A percentile compares a stretch with the other conserved stretches of the same genome.
phyloP scores from a whole-genome alignment of 2,329 filamentous ascomycete species.

The Hypoxylon sp. region DNA sequence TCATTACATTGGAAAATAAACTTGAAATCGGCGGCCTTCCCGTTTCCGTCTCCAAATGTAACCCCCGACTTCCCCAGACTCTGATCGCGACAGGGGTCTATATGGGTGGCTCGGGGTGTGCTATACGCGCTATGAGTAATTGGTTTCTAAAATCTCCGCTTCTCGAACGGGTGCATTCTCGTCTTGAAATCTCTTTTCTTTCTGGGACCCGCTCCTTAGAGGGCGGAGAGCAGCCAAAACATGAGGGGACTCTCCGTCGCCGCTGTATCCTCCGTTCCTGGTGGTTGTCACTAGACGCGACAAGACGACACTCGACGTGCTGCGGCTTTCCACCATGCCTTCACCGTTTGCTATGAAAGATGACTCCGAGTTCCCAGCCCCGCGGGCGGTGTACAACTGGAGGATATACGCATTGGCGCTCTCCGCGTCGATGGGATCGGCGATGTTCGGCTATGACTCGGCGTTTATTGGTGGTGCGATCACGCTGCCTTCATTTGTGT shows the following conservation, averaged over 20 bases:
- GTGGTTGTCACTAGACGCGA: neutral
- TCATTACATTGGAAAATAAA: too few species aligned
- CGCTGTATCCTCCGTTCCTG: neutral
- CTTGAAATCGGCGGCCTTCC: too few species aligned
- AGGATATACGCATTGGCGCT: conserved; percentile 29
- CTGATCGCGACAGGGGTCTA: too few species aligned
- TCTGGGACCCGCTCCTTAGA: too few species aligned
- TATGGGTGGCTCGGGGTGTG: too few species aligned
- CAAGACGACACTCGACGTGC: neutral
- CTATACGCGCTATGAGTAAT: too few species aligned
- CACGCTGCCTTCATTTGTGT: conserved; percentile 69
- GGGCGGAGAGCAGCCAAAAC: neutral
- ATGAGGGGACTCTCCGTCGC: neutral
- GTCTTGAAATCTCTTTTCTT: too few species aligned
- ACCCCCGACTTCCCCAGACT: too few species aligned
- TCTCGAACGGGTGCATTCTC: too few species aligned
- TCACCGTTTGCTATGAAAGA: conserved; percentile 14
- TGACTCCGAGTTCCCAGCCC: conserved; percentile 20
- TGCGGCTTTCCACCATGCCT: conserved; percentile 5
- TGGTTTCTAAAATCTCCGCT: too few species aligned
- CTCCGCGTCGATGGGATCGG: conserved; percentile 12
- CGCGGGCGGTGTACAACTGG: conserved; percentile 25
- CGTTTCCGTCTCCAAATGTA: too few species aligned
- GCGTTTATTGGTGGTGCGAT: conserved; percentile 77
- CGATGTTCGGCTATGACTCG: conserved; percentile 58